These are phyloP conservation scores for Fusarium sp. DNA, from an alignment of 2,329 filamentous ascomycete genomes.

Conservation along the genomic window DNA sequence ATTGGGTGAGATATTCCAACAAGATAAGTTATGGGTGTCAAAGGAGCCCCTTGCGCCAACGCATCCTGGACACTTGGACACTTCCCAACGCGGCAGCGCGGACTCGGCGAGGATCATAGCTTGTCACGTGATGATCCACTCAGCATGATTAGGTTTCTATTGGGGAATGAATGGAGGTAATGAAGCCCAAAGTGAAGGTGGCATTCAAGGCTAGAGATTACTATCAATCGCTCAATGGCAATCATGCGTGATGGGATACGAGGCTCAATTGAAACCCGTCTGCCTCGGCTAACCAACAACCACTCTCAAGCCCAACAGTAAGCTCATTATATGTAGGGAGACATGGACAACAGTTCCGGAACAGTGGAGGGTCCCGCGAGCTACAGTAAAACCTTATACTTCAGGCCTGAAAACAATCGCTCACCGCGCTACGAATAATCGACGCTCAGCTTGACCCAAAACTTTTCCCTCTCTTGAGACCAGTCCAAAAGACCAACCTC, in stretches of 20 bases:
- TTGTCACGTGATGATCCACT: slow-evolving; percentile 25
- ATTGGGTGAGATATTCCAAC: slow-evolving; percentile 22
- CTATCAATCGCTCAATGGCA: neutral
- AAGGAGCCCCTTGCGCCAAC: slow-evolving; percentile 41
- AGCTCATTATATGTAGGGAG: neutral
- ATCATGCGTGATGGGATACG: neutral
- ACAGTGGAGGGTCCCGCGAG: neutral
- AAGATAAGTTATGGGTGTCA: slow-evolving; percentile 27
- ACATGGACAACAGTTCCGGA: neutral
- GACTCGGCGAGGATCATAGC: neutral
- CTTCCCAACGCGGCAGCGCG: slow-evolving; percentile 35
- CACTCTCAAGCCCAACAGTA: neutral
- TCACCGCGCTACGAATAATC: slow-evolving; percentile 29
- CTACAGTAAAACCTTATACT: slow-evolving; percentile 46
- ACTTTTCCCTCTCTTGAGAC: slow-evolving; percentile 45
- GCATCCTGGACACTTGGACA: slow-evolving; percentile 45
- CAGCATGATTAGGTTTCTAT: neutral
- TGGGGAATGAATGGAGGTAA: neutral
- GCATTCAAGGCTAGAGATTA: neutral
- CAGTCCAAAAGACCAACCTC: slow-evolving; percentile 40
- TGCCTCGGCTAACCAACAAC: neutral
- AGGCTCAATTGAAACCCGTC: neutral
- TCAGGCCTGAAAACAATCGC: slow-evolving; percentile 44
- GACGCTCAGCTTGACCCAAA: slow-evolving; percentile 38
- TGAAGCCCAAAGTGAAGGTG: neutral